These are phyloP conservation scores for Populus trichocarpa DNA, from an alignment of 441 rosid genomes.

Conservation along the genomic window DNA sequence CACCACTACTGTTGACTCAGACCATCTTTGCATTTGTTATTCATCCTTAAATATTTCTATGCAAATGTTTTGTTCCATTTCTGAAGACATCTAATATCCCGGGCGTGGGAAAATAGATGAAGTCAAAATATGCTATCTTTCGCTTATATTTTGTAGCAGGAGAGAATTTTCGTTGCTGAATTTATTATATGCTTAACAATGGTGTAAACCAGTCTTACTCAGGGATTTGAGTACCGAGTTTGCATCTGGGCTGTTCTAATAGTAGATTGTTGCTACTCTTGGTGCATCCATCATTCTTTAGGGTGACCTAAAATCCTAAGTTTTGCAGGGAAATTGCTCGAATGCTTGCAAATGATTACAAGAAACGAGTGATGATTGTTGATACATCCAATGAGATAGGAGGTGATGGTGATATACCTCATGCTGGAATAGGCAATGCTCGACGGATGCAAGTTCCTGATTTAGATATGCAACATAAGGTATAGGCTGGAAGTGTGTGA, in stretches of 20 bases:
- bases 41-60: neutral
- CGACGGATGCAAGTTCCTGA: constrained; percentile 95
- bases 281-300: constrained; percentile 4
- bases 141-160: neutral
- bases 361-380: constrained; percentile 91
- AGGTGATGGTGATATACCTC: constrained; percentile 98
- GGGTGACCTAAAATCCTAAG: constrained; percentile 16
- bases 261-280: constrained; percentile 1
- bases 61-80: neutral
- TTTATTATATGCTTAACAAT: no score
- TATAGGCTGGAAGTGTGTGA: constrained; percentile 20
- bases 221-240: neutral
- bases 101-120: neutral
- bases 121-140: neutral
- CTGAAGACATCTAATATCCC: no score
- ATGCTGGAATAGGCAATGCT: constrained; percentile 90
- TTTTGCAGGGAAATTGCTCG: constrained; percentile 75
- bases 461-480: constrained; percentile 88
- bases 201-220: neutral
- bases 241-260: neutral
- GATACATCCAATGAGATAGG: constrained; percentile 97
- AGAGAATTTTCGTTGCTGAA: no score
- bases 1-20: neutral
- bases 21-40: neutral
- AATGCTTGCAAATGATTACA: constrained; percentile 85